Evolutionary conservation across 306 rosid species (phyloP), one percentile per base, ranked within the genome.

Genomic region (Betula pendula): DNA sequence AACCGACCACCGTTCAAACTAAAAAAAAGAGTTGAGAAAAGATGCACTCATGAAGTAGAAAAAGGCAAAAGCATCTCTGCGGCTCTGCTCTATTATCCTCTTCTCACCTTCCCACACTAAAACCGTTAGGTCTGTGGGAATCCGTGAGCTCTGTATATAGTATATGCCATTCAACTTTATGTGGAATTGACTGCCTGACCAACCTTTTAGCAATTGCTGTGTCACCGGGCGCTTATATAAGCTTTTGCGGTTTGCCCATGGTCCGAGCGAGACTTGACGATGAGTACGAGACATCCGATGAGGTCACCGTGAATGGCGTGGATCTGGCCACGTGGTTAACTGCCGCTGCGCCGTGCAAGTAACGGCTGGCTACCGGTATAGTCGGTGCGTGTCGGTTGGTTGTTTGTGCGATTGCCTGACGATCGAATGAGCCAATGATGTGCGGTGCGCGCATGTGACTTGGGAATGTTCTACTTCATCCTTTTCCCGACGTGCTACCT

Each of bases 1-100:
- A 27, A 73, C 84, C 86, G 84, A 86, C 89, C 87, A 69, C 77
- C 71, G 62, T 89, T 89, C 87, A 79, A 86, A 81, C 62, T 79
- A 80, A 86, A 79, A 49, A 79, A 48, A 22, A 53, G 38, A 47
- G 43, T 25, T 56, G 43, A 17, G 40, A 77, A 79, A 78, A 35
- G n/a, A 43, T 33, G 71, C 40, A 47, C 72, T 52, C n/a, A 55
- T 19, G 75, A 69, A 60, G 70, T 56, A 51, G 82, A 69, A 73
- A 80, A 79, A 73, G 79, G 63, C 43, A 79, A 76, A 76, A 70
- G 69, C 62, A 65, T 73, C 68, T 70, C 33, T 45, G 53, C 35
- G 33, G 44, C 73, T 10, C 38, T 44, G 31, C 42, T 48, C 9
- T 3, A 20, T 17, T 52, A n/a, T 56, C 13, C 52, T 62, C 56